A percentile compares a stretch with the other conserved stretches of the same genome.
phyloP scores from a whole-genome alignment of 306 rosid species.

The Corylus heterophylla region DNA sequence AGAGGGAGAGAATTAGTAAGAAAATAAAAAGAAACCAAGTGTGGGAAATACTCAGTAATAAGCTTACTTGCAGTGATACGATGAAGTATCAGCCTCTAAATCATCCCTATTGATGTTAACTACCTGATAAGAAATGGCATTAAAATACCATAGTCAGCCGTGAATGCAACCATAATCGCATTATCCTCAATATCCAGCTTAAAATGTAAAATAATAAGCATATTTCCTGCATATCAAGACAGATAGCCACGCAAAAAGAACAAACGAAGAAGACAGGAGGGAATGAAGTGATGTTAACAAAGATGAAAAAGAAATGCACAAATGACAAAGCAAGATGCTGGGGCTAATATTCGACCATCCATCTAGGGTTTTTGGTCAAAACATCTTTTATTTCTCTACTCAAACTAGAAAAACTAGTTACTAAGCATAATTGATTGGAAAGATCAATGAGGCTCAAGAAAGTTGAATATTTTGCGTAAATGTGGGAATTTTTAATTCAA shows the following conservation, averaged over 20 bases:
- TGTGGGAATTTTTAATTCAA: neutral
- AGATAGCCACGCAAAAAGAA: neutral
- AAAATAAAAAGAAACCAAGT: neutral
- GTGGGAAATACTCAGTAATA: slow-evolving; percentile 10
- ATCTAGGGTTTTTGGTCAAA: neutral
- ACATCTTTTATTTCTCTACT: neutral
- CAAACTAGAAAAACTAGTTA: neutral
- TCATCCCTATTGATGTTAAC: slow-evolving; percentile 52
- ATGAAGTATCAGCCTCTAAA: slow-evolving; percentile 69
- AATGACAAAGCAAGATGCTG: neutral
- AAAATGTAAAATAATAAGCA: neutral
- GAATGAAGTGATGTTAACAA: neutral
- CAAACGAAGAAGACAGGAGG: neutral
- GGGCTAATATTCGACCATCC: neutral
- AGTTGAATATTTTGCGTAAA: neutral
- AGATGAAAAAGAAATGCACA: neutral
- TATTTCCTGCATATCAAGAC: neutral
- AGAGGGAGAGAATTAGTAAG: neutral
- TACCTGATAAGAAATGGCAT: slow-evolving; percentile 46
- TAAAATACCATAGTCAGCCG: slow-evolving; percentile 10
- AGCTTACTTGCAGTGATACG: slow-evolving; percentile 89
- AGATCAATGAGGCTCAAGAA: neutral
- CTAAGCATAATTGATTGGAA: neutral
- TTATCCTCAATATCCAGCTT: neutral
- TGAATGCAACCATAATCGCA: slow-evolving; percentile 3